phyloP scores from a whole-genome alignment of 768 basidiomycete genomes.

The Amanita rubescens region DNA sequence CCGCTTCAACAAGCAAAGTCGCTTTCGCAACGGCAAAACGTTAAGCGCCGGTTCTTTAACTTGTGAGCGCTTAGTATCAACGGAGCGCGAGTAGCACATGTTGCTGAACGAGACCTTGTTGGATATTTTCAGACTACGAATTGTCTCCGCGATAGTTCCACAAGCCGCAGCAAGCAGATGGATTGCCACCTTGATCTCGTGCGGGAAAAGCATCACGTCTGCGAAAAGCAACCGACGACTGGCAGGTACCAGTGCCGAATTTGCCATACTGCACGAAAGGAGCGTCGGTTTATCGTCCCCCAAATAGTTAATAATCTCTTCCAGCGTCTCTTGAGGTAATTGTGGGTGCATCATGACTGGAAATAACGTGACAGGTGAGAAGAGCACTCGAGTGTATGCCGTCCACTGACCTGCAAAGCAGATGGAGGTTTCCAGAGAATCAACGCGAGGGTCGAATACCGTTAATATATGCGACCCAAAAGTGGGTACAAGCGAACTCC shows the following conservation, averaged over 20 bases:
- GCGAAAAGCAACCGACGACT: constrained; percentile 25
- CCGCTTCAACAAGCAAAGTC: constrained; percentile 11
- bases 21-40: constrained; percentile 8
- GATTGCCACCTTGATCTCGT: constrained; percentile 18
- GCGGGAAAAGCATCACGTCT: constrained; percentile 19
- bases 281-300: constrained; percentile 21
- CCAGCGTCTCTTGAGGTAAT: constrained; percentile 29
- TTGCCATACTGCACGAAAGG: constrained; percentile 23
- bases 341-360: not conserved
- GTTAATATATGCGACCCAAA: too few relatives aligned
- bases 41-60: not conserved
- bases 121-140: constrained; percentile 17
- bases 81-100: not conserved
- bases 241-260: constrained; percentile 18
- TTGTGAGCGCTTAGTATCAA: too few relatives aligned
- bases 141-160: constrained; percentile 20
- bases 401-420: too few relatives aligned
- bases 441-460: too few relatives aligned
- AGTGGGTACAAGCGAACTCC: too few relatives aligned
- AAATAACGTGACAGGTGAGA: not conserved
- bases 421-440: too few relatives aligned
- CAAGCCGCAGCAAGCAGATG: constrained; percentile 21
- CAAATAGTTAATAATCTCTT: constrained; percentile 23
- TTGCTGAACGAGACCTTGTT: not conserved
- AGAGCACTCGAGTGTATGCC: too few relatives aligned